Base-by-base conservation (phyloP, 352 stramenopile genomes). In the Phytophthora sojae region DNA sequence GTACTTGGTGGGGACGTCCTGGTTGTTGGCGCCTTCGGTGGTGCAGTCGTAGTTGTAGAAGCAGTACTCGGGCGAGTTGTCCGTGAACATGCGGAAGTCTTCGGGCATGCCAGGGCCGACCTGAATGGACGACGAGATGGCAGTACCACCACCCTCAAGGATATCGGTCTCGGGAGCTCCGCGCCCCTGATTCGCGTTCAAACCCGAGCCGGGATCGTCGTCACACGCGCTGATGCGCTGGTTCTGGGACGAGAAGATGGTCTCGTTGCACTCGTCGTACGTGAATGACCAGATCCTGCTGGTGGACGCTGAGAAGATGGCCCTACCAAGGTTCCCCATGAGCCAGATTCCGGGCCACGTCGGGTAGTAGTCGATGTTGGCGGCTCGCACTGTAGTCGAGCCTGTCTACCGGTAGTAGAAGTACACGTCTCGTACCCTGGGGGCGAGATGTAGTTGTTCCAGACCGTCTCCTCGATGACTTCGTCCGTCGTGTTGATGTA, bases 131-230 rank as follows among this genome's bases (percentile, higher is more conserved):
- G 90, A 92, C 29, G 92, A 98, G 66, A 97, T 88, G 6, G 85
- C 80, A 0, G 69, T 80, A 29, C 94, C 82, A 2, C 71, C 75
- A 66, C 91, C 88, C 95, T 97, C 96, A 11, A 99, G 81, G 30
- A 99, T 81, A 83, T 99, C 95, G 70, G 99, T 99, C 75, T 99
- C 96, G 0, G 96, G 96, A 39, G 95, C 92, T 32, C 96, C 96
- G 17, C 96, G 86, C 7, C 96, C 96, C 51, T 89, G 73, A 30
- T 93, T 85, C 0, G 87, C 68, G 81, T 98, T 89, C 73, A 99
- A 60, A 0, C 95, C 96, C 62, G 83, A 97, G 32, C 98, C 96
- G 57, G 97, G 96, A 54, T 91, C 79, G 6, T 75, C 64, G 59
- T 98, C 92, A 66, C 96, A 99, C 0, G 88, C 96, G 17, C 78